phyloP scores from a whole-genome alignment of 441 rosid species.

The Croton laevigatus region DNA sequence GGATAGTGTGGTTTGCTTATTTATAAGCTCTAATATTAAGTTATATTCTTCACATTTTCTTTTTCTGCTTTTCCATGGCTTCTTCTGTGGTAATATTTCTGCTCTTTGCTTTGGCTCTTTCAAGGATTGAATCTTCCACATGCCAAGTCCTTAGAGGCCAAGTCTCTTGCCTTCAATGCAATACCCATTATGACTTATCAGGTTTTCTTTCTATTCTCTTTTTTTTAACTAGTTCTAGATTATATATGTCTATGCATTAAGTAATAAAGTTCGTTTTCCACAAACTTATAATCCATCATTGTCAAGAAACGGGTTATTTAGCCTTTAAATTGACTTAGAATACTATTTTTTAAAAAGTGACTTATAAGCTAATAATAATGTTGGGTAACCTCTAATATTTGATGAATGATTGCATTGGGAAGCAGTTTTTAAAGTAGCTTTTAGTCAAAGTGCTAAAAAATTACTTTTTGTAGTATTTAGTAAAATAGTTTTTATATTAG shows the following conservation, averaged over 20 bases:
- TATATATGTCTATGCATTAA: neutral
- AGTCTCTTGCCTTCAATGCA: conserved; percentile 68
- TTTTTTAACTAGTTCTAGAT: no score
- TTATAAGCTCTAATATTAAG: conserved; percentile 21
- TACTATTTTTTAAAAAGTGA: no score
- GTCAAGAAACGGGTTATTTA: no score
- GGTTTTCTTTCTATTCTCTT: conserved; percentile 32
- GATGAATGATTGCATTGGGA: no score
- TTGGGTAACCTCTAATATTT: no score
- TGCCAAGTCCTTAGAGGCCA: conserved; percentile 43
- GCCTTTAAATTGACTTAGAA: no score
- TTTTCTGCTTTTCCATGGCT: conserved; percentile 34
- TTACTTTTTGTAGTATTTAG: no score
- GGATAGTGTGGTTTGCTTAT: conserved; percentile 19
- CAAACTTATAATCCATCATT: no score
- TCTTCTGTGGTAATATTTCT: conserved; percentile 24
- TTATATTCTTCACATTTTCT: conserved; percentile 5
- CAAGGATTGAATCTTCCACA: conserved; percentile 36
- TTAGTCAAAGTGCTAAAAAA: no score
- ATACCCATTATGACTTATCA: conserved; percentile 42
- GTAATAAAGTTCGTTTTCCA: no score
- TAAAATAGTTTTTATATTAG: neutral
- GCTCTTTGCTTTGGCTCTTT: conserved; percentile 36
- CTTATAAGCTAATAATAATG: no score
- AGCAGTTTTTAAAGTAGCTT: no score